Conservation (phyloP, 2,329 filamentous ascomycete species). For the Hortaea werneckii region DNA sequence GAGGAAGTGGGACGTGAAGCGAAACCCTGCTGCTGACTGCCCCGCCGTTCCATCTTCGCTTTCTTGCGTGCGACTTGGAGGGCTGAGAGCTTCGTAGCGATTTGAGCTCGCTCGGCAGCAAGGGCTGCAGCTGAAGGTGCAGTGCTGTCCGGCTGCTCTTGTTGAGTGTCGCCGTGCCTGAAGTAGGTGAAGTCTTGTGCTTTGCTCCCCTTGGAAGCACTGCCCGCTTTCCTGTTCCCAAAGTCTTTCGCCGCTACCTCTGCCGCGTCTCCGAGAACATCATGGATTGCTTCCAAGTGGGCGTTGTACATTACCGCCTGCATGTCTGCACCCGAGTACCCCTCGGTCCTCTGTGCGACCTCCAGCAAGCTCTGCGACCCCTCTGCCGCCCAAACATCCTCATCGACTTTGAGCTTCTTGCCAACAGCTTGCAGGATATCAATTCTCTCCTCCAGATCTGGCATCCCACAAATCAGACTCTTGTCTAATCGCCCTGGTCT, state of each 20-base stretch:
- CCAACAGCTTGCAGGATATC: constrained; percentile 85
- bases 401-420: constrained; percentile 63
- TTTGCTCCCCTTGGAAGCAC: constrained; percentile 3
- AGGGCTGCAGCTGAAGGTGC: constrained; percentile 10
- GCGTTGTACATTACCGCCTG: constrained; percentile 94
- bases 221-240: constrained; percentile 22
- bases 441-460: constrained; percentile 64
- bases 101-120: constrained; percentile 61
- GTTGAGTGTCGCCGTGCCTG: constrained; percentile 55
- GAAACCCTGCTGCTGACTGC: not conserved
- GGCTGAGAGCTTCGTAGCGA: constrained; percentile 70
- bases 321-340: constrained; percentile 87
- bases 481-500: constrained; percentile 91
- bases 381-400: constrained; percentile 45
- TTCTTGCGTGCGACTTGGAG: constrained; percentile 63
- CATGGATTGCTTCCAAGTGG: constrained; percentile 92
- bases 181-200: constrained; percentile 55
- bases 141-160: constrained; percentile 22
- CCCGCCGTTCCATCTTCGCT: constrained; percentile 43
- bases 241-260: constrained; percentile 20
- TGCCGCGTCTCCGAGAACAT: constrained; percentile 54
- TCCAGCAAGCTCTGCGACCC: constrained; percentile 44
- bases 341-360: constrained; percentile 69
- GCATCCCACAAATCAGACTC: constrained; percentile 83
- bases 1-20: constrained; percentile 7